A percentile compares a stretch with the other conserved stretches of the same genome.
These are phyloP conservation scores for Scheffersomyces cryptocercus DNA, from an alignment of 1,139 yeast species.

Conservation along the genomic window DNA sequence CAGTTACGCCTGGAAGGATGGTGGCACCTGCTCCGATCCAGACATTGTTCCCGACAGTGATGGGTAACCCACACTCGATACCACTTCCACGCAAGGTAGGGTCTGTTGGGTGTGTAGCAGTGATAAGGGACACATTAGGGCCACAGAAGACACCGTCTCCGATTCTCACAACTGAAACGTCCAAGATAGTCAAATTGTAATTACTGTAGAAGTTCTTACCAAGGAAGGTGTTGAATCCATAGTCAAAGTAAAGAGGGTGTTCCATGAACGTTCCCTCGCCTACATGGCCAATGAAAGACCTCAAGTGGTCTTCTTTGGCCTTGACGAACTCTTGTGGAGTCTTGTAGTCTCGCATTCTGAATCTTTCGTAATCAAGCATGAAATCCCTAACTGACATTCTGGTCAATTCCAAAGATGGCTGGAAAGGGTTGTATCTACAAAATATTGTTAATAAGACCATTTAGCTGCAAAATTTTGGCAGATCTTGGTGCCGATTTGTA, in stretches of 20 bases:
- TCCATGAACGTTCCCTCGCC: slow-evolving; percentile 1
- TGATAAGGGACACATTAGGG: not conserved
- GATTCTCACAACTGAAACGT: not conserved
- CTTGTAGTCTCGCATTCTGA: slow-evolving; percentile 1
- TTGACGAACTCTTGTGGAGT: not conserved
- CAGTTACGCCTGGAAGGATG: not conserved
- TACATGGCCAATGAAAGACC: not conserved
- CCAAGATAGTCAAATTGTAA: not conserved
- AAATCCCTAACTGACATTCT: not conserved
- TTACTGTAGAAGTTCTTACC: not conserved
- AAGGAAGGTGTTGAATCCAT: not conserved
- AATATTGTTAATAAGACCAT: not conserved
- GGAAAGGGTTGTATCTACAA: not conserved
- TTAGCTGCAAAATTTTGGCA: not conserved
- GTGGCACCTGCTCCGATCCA: slow-evolving; percentile 1
- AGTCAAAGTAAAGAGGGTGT: not conserved
- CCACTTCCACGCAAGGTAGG: not conserved
- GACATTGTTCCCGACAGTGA: not conserved
- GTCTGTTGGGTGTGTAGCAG: not conserved
- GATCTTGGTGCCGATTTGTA: not conserved
- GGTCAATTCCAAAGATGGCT: not conserved
- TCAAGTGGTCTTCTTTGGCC: slow-evolving; percentile 1
- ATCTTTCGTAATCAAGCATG: not conserved
- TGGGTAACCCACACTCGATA: not conserved
- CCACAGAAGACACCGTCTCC: not conserved